Conservation (phyloP, 768 basidiomycete genomes). For the Mycena venus region DNA sequence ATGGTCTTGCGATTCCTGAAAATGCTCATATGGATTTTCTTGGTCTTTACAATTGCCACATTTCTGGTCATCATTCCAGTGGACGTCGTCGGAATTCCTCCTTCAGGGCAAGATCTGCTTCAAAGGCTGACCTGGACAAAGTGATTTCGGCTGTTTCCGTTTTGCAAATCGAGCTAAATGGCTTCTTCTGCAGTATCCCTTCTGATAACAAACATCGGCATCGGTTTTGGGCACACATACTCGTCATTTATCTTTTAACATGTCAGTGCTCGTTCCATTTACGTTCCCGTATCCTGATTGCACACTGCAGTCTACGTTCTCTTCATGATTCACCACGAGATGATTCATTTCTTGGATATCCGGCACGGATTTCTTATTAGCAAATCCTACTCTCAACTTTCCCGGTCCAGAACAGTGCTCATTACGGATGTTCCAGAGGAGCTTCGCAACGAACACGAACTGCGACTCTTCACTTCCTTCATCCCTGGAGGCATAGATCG, state of each 20-base stretch:
- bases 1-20: slow-evolving; percentile 75
- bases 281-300: not conserved
- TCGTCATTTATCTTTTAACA: slow-evolving; percentile 63
- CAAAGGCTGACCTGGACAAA: slow-evolving; percentile 65
- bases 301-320: slow-evolving; percentile 65
- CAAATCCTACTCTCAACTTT: slow-evolving; percentile 65
- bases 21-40: slow-evolving; percentile 70
- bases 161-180: not conserved
- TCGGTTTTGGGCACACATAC: slow-evolving; percentile 69
- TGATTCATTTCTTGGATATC: slow-evolving; percentile 68
- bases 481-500: slow-evolving; percentile 78
- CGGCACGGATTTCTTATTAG: slow-evolving; percentile 71
- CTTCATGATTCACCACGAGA: slow-evolving; percentile 70
- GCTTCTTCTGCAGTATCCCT: slow-evolving; percentile 45
- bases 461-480: slow-evolving; percentile 70
- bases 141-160: slow-evolving; percentile 44
- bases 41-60: slow-evolving; percentile 66
- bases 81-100: slow-evolving; percentile 58
- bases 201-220: slow-evolving; percentile 49
- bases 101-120: slow-evolving; percentile 45
- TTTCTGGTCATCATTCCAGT: slow-evolving; percentile 73
- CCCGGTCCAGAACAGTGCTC: slow-evolving; percentile 78
- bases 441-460: slow-evolving; percentile 59
- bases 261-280: slow-evolving; percentile 50
- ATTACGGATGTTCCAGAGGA: slow-evolving; percentile 74